Conservation (phyloP, 2,329 filamentous ascomycete genomes). For the Fusarium torulosum region DNA sequence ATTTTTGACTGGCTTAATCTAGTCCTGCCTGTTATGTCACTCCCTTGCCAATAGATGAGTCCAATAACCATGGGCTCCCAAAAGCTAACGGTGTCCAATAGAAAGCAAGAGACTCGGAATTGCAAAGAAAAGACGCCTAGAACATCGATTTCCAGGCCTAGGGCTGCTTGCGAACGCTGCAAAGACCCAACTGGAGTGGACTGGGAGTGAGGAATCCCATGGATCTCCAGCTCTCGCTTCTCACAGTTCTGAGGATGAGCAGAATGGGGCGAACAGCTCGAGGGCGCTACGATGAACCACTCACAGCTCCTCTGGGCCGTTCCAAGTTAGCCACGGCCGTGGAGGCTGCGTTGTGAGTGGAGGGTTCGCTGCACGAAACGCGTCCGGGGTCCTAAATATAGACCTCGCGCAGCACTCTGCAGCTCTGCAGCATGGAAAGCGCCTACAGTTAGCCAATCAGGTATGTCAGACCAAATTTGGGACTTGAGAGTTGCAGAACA, state of each 20-base stretch:
- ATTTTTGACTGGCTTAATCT: constrained; percentile 1
- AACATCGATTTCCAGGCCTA: constrained; percentile 15
- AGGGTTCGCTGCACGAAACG: constrained; percentile 47
- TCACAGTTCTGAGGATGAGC: constrained; percentile 21
- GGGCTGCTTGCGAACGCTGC: constrained; percentile 11
- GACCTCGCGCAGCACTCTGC: constrained; percentile 41
- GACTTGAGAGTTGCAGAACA: constrained; percentile 38
- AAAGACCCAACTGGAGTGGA: constrained; percentile 13
- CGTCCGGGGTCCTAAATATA: constrained; percentile 52
- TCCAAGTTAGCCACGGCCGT: constrained; percentile 41
- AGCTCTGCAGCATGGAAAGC: constrained; percentile 46
- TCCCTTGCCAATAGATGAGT: constrained; percentile 24
- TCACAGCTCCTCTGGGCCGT: constrained; percentile 36
- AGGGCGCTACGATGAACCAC: constrained; percentile 44
- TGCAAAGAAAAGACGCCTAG: constrained; percentile 13
- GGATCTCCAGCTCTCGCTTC: constrained; percentile 19
- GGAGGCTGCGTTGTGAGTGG: constrained; percentile 40
- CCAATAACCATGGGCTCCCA: background rate
- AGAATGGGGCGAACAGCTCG: constrained; percentile 28
- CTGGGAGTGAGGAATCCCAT: constrained; percentile 9
- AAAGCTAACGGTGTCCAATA: constrained; percentile 32
- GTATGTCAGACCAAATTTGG: constrained; percentile 44
- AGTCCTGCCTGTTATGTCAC: constrained; percentile 21
- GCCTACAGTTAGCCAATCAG: constrained; percentile 52
- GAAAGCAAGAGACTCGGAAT: constrained; percentile 9